These are phyloP conservation scores for Phytopythium mirpurense DNA, from an alignment of 352 stramenopile genomes.

Conservation along the genomic window DNA sequence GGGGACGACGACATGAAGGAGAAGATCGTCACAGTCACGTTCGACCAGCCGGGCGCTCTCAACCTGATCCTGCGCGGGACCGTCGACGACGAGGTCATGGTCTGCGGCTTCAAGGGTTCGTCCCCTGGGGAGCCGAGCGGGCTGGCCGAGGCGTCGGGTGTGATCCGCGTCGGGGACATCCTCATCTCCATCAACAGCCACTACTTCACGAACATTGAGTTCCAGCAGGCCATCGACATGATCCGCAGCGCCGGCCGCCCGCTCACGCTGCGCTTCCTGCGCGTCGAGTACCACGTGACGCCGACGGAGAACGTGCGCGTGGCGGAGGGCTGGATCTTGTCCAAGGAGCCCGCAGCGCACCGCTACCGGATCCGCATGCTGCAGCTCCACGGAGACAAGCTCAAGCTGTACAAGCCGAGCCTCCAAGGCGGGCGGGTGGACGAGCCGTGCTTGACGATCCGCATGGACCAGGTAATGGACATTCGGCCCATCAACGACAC, in stretches of 20 bases:
- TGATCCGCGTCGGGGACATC: constrained; percentile 75
- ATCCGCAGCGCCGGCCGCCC: constrained; percentile 63
- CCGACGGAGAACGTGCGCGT: constrained; percentile 36
- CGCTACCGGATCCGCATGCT: constrained; percentile 80
- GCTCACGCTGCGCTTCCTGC: constrained; percentile 80
- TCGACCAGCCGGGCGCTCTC: constrained; percentile 68
- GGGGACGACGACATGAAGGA: constrained; percentile 75
- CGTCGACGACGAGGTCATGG: constrained; percentile 87
- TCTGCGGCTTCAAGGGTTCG: constrained; percentile 70
- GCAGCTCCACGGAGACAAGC: constrained; percentile 69
- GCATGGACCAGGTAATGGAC: constrained; percentile 82
- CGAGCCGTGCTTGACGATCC: constrained; percentile 63
- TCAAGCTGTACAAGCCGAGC: constrained; percentile 84
- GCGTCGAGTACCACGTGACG: constrained; percentile 44
- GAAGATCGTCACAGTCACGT: constrained; percentile 86
- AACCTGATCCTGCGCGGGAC: constrained; percentile 75
- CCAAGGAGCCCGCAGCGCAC: constrained; percentile 73
- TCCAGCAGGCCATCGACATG: constrained; percentile 68
- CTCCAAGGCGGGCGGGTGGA: constrained; percentile 71
- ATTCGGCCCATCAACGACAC: constrained; percentile 81
- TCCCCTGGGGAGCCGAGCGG: constrained; percentile 25
- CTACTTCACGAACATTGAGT: constrained; percentile 86
- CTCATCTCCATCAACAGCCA: constrained; percentile 86
- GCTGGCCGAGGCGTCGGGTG: constrained; percentile 59
- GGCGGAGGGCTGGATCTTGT: constrained; percentile 81